Base-by-base conservation (phyloP, 1,139 yeast species). In the Meyerozyma sp. region DNA sequence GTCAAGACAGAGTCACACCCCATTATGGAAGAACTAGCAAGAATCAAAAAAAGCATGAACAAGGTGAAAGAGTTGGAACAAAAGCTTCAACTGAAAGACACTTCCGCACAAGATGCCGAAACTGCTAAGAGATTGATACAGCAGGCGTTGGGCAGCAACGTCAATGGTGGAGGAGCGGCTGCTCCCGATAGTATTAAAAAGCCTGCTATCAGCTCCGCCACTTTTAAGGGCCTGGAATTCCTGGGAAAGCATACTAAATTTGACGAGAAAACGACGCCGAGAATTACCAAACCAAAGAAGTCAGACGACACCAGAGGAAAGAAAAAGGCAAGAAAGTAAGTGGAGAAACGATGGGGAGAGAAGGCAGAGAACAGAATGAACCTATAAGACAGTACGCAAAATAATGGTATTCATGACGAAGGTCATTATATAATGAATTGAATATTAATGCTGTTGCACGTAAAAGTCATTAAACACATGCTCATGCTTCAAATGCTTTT, bases 31-130 rank as follows among this genome's bases (percentile, higher is more conserved):
- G 96, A 90, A 59, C 69, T 90, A 42, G 72, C 70, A 20, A 70
- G 95, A 49, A 83, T 90, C 36, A 85, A 84, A 59, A 61, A 72
- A 13, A 84, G 83, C 54, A 84, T 88, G 83, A 75, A 73, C 36
- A 73, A 82, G 56, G 74, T 79, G 39, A 79, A 82, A 49, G 68
- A 64, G 8, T 62, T 74, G 2, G 76, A 70, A 43, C 50, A 47
- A 4, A 50, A 53, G 42, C 47, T 44, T 48, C 53, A 34, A 45
- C 44, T 42, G 36, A 49, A 50, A n/a, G 44, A 37, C 7, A 37
- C 53, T 18, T 44, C 53, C 13, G 53, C 55, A 11, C 45, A 59
- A 8, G 65, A 66, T 39, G 58, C 63, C 8, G 68, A 65, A 29
- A 65, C 63, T 4, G 73, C 81, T 2, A 68, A 67, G 46, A 61